phyloP scores from a whole-genome alignment of 768 basidiomycete genomes.

The Solioccasus polychromus region DNA sequence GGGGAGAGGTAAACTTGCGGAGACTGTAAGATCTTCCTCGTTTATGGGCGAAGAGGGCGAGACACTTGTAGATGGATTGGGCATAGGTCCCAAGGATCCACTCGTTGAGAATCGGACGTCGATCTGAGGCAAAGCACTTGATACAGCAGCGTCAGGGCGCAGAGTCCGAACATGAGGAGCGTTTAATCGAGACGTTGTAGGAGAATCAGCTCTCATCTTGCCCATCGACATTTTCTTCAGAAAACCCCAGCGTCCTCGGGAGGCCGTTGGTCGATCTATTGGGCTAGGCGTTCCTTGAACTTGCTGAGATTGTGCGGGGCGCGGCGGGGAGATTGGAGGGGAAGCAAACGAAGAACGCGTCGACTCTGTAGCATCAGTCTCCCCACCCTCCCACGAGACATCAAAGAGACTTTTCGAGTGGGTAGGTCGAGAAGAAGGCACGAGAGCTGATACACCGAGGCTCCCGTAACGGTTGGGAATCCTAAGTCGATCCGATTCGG shows the following conservation, averaged over 20 bases:
- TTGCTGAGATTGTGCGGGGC: constrained; percentile 12
- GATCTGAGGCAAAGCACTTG: constrained; percentile 54
- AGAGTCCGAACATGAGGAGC: constrained; percentile 26
- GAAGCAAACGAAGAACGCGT: constrained; percentile 24
- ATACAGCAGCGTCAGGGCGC: constrained; percentile 17
- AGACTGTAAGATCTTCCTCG: constrained; percentile 18
- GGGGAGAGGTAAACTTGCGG: not conserved
- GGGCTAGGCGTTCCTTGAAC: constrained; percentile 17
- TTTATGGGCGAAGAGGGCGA: constrained; percentile 21
- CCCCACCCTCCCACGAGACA: constrained; percentile 37
- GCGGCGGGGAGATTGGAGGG: constrained; percentile 30
- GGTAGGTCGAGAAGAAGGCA: constrained; percentile 37
- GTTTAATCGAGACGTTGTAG: constrained; percentile 37
- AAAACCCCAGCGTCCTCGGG: constrained; percentile 84
- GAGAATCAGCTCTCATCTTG: constrained; percentile 71
- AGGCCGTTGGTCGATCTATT: constrained; percentile 20
- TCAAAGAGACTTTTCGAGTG: constrained; percentile 51
- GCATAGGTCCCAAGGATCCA: constrained; percentile 54
- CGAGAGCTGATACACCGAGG: constrained; percentile 47
- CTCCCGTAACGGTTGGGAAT: constrained; percentile 64
- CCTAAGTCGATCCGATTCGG: constrained; percentile 35
- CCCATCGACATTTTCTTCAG: constrained; percentile 99
- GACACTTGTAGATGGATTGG: constrained; percentile 33
- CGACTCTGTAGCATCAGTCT: constrained; percentile 10
- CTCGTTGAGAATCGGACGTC: constrained; percentile 73